Evolutionary conservation across 2,329 filamentous ascomycete genomes (phyloP).

Genomic region (Tolypocladium amazonense): DNA sequence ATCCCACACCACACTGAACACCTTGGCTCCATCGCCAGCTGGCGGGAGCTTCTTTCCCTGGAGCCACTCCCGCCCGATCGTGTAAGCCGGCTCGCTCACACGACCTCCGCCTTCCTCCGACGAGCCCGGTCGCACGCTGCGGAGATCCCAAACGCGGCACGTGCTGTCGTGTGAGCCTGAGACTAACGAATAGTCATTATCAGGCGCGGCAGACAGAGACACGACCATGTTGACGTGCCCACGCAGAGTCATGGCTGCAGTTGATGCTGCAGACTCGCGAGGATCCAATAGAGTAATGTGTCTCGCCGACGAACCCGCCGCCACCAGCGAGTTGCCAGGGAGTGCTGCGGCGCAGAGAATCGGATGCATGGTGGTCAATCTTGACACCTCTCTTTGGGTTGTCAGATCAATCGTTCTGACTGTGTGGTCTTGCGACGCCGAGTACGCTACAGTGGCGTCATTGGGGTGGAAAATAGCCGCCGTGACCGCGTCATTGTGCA

Average conservation of each 20-base stretch:
- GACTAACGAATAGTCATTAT: constrained; percentile 72
- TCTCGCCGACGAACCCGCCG: constrained; percentile 71
- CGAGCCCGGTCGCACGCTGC: constrained; percentile 51
- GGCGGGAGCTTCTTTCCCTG: constrained; percentile 53
- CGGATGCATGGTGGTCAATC: constrained; percentile 72
- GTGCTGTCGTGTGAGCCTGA: constrained; percentile 89
- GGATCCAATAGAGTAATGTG: constrained; percentile 94
- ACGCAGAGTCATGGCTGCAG: constrained; percentile 80
- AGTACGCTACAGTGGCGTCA: constrained; percentile 84
- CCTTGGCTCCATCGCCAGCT: constrained; percentile 78
- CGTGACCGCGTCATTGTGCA: constrained; percentile 65
- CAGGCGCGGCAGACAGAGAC: constrained; percentile 37
- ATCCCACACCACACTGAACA: constrained; percentile 84
- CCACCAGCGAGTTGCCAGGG: constrained; percentile 49
- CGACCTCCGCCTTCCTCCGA: constrained; percentile 50
- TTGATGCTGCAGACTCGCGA: constrained; percentile 61
- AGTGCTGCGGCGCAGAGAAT: constrained; percentile 72
- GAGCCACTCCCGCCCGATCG: constrained; percentile 64
- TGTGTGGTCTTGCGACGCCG: constrained; percentile 81
- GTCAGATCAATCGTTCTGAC: constrained; percentile 86
- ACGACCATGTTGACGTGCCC: constrained; percentile 72
- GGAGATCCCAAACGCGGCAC: constrained; percentile 86
- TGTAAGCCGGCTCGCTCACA: constrained; percentile 64
- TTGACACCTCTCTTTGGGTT: constrained; percentile 67
- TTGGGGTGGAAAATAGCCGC: constrained; percentile 75